Percentiles rank a stretch among this genome's conserved stretches.
Evolutionary conservation across 2,329 filamentous ascomycete species (phyloP).

Genomic region (Harringtonia aguacate): DNA sequence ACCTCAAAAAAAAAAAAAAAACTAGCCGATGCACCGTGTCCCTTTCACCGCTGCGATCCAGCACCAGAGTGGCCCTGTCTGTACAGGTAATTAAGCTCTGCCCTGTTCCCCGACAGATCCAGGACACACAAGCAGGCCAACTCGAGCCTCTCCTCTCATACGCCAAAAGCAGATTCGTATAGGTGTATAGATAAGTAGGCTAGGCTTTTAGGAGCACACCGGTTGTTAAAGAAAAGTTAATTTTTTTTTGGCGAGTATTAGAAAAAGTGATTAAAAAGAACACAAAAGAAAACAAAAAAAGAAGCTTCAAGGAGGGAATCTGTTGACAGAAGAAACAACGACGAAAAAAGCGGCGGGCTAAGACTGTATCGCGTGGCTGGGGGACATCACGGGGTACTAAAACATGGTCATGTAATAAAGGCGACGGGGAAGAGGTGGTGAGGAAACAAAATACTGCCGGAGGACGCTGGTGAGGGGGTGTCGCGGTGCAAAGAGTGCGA

Average conservation of each 20-base stretch:
- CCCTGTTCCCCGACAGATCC: too few relatives aligned
- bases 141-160: too few relatives aligned
- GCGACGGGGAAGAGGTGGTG: conserved; percentile 11
- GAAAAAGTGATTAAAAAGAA: conserved; percentile 32
- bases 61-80: too few relatives aligned
- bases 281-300: conserved; percentile 24
- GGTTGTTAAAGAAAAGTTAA: neutral
- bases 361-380: conserved; percentile 35
- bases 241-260: conserved; percentile 28
- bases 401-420: conserved; percentile 35
- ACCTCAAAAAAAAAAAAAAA: too few relatives aligned
- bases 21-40: too few relatives aligned
- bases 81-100: too few relatives aligned
- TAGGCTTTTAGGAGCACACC: too few relatives aligned
- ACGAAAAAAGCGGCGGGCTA: conserved; percentile 42
- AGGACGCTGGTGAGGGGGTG: neutral
- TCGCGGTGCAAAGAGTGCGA: neutral
- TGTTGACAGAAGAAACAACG: conserved; percentile 29
- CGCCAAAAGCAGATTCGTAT: too few relatives aligned
- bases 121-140: too few relatives aligned
- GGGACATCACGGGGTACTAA: conserved; percentile 44
- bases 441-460: conserved; percentile 9
- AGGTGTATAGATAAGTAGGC: too few relatives aligned
- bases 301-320: conserved; percentile 30
- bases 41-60: too few relatives aligned